Evolutionary conservation across 495 filamentous ascomycete species (phyloP).

Genomic region (Copromyces sp.): DNA sequence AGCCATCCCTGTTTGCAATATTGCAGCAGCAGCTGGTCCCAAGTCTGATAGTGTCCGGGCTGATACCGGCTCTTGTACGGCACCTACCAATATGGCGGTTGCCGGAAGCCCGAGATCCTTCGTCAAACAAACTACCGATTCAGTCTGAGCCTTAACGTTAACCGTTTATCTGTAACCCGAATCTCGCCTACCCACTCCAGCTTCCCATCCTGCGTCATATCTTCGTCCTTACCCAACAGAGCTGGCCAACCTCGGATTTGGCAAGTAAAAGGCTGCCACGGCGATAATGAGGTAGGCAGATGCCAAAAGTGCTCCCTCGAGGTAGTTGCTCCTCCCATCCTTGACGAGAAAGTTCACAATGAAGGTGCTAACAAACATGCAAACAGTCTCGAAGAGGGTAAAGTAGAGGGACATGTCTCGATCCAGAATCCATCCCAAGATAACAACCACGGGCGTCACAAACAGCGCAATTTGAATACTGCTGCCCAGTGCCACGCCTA

Average conservation of each 20-base stretch:
- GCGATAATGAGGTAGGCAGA: constrained; percentile 64
- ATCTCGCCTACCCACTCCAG: not conserved
- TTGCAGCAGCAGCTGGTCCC: not conserved
- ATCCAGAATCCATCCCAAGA: constrained; percentile 67
- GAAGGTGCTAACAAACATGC: constrained; percentile 68
- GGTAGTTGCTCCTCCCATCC: constrained; percentile 71
- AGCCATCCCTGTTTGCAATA: not conserved
- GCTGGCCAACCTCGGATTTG: constrained; percentile 38
- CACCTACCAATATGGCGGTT: not conserved
- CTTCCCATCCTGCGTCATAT: not conserved
- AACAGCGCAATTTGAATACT: constrained; percentile 78
- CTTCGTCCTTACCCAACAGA: constrained; percentile 1
- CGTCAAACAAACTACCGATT: not conserved
- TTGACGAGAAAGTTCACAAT: constrained; percentile 75
- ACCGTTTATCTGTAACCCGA: not conserved
- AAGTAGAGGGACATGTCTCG: constrained; percentile 77
- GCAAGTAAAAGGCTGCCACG: constrained; percentile 54
- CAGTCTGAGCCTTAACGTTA: not conserved
- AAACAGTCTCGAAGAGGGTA: constrained; percentile 75
- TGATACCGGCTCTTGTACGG: not conserved
- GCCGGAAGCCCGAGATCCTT: not conserved
- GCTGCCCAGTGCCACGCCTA: constrained; percentile 71
- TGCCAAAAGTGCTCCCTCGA: constrained; percentile 67
- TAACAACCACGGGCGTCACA: constrained; percentile 69
- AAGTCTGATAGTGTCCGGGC: not conserved